Percentiles rank a stretch among this genome's conserved stretches.
phyloP scores from a whole-genome alignment of 2,329 filamentous ascomycete species.

The Cytospora paraplurivora region DNA sequence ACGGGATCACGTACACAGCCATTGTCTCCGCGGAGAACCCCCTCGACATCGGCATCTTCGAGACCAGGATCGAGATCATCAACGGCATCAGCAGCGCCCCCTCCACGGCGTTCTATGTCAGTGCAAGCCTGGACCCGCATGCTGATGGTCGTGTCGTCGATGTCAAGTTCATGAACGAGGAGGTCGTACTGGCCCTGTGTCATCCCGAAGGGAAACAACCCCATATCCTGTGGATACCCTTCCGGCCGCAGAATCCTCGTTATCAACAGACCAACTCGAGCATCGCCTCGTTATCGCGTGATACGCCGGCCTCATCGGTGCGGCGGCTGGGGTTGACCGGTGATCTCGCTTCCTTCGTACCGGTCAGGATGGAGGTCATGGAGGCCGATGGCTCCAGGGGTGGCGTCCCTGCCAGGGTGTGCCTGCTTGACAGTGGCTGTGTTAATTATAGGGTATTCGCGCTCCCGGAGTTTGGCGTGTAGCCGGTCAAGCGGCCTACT shows the following conservation, averaged over 20 bases:
- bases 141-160: conserved; percentile 53
- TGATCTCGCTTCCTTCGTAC: conserved; percentile 40
- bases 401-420: conserved; percentile 52
- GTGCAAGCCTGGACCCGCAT: not conserved
- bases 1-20: conserved; percentile 44
- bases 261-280: conserved; percentile 8
- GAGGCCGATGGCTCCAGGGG: conserved; percentile 47
- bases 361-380: conserved; percentile 55
- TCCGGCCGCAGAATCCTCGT: conserved; percentile 1
- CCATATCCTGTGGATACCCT: conserved; percentile 16
- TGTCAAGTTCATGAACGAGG: conserved; percentile 68
- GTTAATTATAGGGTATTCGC: conserved; percentile 52
- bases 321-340: conserved; percentile 27
- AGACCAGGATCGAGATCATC: conserved; percentile 51
- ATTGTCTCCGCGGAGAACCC: conserved; percentile 42
- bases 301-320: not conserved
- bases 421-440: conserved; percentile 52
- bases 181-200: conserved; percentile 62
- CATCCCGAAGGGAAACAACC: conserved; percentile 39
- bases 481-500: not conserved
- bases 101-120: conserved; percentile 34
- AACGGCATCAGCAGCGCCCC: conserved; percentile 60
- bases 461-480: conserved; percentile 40
- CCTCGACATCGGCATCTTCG: conserved; percentile 47
- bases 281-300: conserved; percentile 3